Evolutionary conservation across 768 basidiomycete genomes (phyloP).

Genomic region (Leucocoprinus leucothites): DNA sequence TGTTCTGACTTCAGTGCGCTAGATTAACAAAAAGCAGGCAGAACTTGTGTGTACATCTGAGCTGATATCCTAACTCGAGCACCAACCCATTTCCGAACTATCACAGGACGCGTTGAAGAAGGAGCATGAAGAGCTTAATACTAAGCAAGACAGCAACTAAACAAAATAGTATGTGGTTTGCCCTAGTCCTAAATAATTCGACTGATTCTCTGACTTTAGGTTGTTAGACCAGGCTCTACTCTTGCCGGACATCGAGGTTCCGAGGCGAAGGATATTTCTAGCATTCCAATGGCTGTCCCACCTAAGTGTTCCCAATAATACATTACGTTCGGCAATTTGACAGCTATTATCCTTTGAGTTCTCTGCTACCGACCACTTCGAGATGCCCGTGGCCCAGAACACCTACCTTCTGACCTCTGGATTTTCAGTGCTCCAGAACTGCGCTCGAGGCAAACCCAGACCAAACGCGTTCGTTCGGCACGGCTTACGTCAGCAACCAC

Average conservation of each 20-base stretch:
- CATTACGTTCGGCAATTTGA: too few relatives aligned
- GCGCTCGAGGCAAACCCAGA: neutral
- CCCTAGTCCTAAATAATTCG: neutral
- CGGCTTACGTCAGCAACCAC: constrained; percentile 7
- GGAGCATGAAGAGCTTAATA: constrained; percentile 22
- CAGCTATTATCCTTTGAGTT: too few relatives aligned
- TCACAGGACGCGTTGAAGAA: constrained; percentile 25
- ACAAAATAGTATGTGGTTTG: neutral
- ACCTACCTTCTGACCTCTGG: neutral
- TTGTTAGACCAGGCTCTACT: neutral
- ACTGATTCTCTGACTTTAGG: neutral
- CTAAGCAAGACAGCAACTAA: constrained; percentile 13
- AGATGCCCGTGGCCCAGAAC: neutral
- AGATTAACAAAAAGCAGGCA: constrained; percentile 33
- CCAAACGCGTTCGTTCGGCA: neutral
- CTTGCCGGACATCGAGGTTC: neutral
- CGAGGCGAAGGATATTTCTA: neutral
- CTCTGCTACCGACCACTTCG: too few relatives aligned
- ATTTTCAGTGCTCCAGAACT: neutral
- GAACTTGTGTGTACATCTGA: constrained; percentile 27
- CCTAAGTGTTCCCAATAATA: too few relatives aligned
- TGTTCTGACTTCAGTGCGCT: neutral
- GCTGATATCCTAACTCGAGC: neutral
- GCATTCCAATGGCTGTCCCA: neutral
- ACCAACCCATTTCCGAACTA: neutral